A percentile compares a stretch with the other conserved stretches of the same genome.
These are phyloP conservation scores for Pharus latifolius DNA, from an alignment of 176 grass and related monocot species.

Conservation along the genomic window DNA sequence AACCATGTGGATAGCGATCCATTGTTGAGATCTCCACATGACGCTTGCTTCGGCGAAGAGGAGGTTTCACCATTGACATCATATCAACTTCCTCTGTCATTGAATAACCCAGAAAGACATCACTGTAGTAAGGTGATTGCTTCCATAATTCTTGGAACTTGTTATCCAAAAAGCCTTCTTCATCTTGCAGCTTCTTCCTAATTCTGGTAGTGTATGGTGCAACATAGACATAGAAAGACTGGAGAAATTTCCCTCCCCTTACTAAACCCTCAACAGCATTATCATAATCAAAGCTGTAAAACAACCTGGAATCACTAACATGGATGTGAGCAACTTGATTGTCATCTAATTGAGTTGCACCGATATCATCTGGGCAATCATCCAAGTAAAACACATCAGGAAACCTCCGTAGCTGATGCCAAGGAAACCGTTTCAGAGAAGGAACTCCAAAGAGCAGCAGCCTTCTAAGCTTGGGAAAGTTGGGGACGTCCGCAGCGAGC, in stretches of 20 bases:
- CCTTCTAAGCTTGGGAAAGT: neutral
- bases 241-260: neutral
- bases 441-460: neutral
- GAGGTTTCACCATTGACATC: neutral
- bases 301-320: neutral
- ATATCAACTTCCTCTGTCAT: neutral
- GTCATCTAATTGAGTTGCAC: fast-evolving
- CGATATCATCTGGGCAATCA: neutral
- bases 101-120: fast-evolving
- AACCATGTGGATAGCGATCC: neutral
- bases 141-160: neutral
- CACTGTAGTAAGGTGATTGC: neutral
- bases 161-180: neutral
- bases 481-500: neutral
- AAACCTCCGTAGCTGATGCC: neutral
- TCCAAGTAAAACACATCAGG: neutral
- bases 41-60: neutral
- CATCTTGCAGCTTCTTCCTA: neutral
- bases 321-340: neutral
- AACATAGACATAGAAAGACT: neutral
- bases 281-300: neutral
- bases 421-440: neutral
- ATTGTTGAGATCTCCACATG: neutral
- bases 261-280: too few species aligned
- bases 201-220: neutral